Evolutionary conservation across 257 asterid genomes (phyloP).

Genomic region (Osmanthus fragrans): DNA sequence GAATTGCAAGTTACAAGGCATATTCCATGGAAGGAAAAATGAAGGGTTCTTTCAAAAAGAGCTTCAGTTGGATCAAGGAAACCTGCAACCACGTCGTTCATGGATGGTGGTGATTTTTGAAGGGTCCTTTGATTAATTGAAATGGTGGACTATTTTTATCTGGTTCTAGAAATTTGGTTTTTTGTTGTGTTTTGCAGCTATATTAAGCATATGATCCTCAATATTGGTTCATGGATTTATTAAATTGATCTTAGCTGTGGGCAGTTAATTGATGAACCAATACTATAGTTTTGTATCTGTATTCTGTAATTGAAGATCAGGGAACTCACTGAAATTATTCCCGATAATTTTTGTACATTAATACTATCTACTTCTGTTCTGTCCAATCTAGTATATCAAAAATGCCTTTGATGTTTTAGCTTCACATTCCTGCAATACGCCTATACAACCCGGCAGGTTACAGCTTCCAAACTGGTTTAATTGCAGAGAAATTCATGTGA

Average conservation of each 20-base stretch:
- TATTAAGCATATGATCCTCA: neutral
- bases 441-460: no score
- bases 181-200: neutral
- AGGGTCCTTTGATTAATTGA: neutral
- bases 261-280: neutral
- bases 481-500: no score
- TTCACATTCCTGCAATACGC: no score
- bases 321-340: no score
- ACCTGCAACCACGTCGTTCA: constrained; percentile 58
- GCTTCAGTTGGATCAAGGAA: constrained; percentile 80
- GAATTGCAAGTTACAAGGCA: constrained; percentile 70
- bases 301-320: no score
- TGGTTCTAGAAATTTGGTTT: neutral
- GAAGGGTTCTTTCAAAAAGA: constrained; percentile 72
- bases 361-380: no score
- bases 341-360: no score
- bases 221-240: no score
- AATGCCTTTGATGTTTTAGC: no score
- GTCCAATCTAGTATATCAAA: no score
- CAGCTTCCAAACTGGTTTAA: no score
- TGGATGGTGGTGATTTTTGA: constrained; percentile 55
- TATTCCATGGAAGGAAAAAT: constrained; percentile 65
- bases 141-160: no score
- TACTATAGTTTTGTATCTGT: neutral
- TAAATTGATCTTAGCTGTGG: neutral